These are phyloP conservation scores for Akebia trifoliata DNA, from an alignment of 164 flowering plant species.

Conservation along the genomic window DNA sequence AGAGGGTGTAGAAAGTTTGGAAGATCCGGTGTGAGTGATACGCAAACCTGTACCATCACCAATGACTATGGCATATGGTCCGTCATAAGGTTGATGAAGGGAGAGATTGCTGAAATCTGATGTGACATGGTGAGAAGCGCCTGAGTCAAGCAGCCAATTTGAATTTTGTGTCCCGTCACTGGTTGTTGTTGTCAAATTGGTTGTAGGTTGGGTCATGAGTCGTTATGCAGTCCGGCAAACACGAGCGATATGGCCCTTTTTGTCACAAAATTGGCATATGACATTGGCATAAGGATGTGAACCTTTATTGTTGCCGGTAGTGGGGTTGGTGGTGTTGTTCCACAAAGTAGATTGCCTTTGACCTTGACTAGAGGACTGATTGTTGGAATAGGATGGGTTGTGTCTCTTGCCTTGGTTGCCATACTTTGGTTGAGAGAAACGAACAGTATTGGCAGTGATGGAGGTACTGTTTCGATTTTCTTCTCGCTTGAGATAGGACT, in stretches of 20 bases:
- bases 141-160: background rate
- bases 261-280: background rate
- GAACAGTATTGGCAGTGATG: background rate
- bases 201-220: background rate
- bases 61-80: too few species aligned
- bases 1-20: too few species aligned
- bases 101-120: too few species aligned
- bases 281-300: background rate
- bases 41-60: background rate
- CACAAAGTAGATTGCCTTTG: background rate
- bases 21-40: too few species aligned
- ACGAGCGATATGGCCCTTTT: background rate
- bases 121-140: too few species aligned
- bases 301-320: too few species aligned
- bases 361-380: too few species aligned
- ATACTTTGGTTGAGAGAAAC: background rate
- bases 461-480: background rate
- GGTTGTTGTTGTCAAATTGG: too few species aligned
- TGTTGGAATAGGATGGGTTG: background rate
- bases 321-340: background rate
- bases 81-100: too few species aligned
- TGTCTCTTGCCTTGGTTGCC: background rate
- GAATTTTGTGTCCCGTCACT: too few species aligned
- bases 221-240: background rate
- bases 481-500: too few species aligned